phyloP scores from a whole-genome alignment of 2,329 filamentous ascomycete species.

The Endoconidiophora laricicola region DNA sequence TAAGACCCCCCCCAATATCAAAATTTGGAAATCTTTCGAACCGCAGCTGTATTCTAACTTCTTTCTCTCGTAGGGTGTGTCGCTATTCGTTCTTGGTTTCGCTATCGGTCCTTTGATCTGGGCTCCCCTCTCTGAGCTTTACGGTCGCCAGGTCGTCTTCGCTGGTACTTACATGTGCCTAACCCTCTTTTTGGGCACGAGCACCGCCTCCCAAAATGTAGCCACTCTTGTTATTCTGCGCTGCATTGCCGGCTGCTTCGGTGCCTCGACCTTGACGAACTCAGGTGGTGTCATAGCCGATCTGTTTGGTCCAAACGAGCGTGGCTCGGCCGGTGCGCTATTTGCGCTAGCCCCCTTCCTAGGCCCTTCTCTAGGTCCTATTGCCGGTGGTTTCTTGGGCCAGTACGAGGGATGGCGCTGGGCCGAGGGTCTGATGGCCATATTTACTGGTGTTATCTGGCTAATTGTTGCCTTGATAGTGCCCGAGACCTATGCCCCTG shows the following conservation, averaged over 20 bases:
- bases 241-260: conserved; percentile 50
- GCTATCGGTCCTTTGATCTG: conserved; percentile 45
- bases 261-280: conserved; percentile 45
- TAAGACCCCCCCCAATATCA: background rate
- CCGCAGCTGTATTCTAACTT: background rate
- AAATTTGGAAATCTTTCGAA: too few species aligned
- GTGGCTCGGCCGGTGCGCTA: conserved; percentile 40
- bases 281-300: conserved; percentile 47
- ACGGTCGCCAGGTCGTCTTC: conserved; percentile 43
- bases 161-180: conserved; percentile 40
- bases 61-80: conserved; percentile 28
- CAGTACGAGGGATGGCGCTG: conserved; percentile 46
- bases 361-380: conserved; percentile 42
- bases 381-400: conserved; percentile 45
- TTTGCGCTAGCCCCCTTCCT: conserved; percentile 49
- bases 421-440: conserved; percentile 45
- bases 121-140: conserved; percentile 50
- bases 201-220: conserved; percentile 40
- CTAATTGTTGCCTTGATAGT: conserved; percentile 31
- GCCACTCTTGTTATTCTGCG: conserved; percentile 46
- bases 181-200: conserved; percentile 44
- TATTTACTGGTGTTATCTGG: conserved; percentile 44
- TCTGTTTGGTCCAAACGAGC: conserved; percentile 37
- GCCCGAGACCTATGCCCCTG: conserved; percentile 45
- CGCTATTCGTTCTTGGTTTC: conserved; percentile 47